Evolutionary conservation across 176 grass and related monocot species (phyloP).

Genomic region (Raddia guianensis): DNA sequence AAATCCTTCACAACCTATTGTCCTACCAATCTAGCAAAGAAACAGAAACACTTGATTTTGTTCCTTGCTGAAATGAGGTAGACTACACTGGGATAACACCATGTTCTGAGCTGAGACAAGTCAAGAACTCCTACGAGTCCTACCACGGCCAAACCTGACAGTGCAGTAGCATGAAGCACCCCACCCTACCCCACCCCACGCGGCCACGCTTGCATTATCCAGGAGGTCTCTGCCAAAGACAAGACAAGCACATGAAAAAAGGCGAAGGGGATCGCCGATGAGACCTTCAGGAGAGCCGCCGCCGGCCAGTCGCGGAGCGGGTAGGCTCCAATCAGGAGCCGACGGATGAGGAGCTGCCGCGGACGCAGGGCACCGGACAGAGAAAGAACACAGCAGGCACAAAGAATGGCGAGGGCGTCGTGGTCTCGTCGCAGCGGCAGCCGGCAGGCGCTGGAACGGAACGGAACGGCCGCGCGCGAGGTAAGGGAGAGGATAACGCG

Average conservation of each 20-base stretch:
- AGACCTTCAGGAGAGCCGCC: constrained; percentile 27
- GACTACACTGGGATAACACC: neutral
- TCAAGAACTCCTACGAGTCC: neutral
- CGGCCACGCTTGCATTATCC: constrained; percentile 41
- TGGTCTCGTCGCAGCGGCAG: neutral
- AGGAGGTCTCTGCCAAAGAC: neutral
- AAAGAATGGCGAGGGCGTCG: constrained; percentile 38
- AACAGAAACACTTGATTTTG: neutral
- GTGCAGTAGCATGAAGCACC: neutral
- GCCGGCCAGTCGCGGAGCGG: neutral
- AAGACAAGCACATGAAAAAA: neutral
- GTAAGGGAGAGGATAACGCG: constrained; percentile 47
- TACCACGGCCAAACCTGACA: neutral
- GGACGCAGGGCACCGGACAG: neutral
- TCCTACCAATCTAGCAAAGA: neutral
- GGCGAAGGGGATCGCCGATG: neutral
- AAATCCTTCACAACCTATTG: no score
- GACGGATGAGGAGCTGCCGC: neutral
- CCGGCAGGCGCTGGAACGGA: no score
- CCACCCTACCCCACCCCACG: neutral
- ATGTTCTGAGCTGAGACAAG: neutral
- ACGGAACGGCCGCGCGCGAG: neutral
- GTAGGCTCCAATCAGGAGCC: neutral
- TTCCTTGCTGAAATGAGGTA: neutral
- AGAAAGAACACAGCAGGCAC: neutral